Percentiles rank a stretch among this genome's conserved stretches.
phyloP scores from a whole-genome alignment of 2,329 filamentous ascomycete species.

The Mollisia scopiformis region DNA sequence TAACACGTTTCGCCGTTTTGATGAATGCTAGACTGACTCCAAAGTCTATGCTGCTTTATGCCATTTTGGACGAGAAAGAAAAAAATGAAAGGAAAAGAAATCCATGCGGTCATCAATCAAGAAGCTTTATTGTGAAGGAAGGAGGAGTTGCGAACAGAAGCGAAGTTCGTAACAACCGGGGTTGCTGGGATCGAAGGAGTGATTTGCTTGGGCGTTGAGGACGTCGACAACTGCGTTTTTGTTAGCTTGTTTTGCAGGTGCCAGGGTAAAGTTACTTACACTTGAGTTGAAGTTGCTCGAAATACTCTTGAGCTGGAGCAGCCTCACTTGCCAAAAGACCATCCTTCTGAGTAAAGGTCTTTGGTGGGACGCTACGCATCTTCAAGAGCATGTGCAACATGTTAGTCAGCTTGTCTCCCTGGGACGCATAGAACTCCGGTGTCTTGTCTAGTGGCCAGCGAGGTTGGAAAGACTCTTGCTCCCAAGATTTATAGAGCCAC shows the following conservation, averaged over 20 bases:
- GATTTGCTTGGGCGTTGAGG: constrained; percentile 34
- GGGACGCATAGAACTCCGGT: constrained; percentile 58
- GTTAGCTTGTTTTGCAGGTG: constrained; percentile 14
- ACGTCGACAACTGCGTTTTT: constrained; percentile 32
- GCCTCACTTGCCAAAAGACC: constrained; percentile 44
- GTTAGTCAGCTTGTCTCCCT: constrained; percentile 61
- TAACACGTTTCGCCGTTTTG: not conserved
- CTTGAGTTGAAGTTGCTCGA: constrained; percentile 57
- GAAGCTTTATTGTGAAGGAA: too few relatives aligned
- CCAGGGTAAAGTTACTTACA: constrained; percentile 48
- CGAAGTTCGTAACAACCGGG: constrained; percentile 54
- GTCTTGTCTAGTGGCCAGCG: constrained; percentile 65
- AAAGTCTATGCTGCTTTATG: not conserved
- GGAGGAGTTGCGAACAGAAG: constrained; percentile 42
- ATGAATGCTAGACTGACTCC: not conserved
- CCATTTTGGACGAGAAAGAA: too few relatives aligned
- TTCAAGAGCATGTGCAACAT: constrained; percentile 63
- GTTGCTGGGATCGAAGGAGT: constrained; percentile 36
- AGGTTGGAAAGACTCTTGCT: constrained; percentile 54
- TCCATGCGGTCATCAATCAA: too few relatives aligned
- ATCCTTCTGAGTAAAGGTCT: constrained; percentile 49
- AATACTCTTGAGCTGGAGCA: constrained; percentile 53
- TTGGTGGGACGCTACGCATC: constrained; percentile 63
- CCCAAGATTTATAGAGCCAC: constrained; percentile 71
- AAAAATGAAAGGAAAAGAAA: too few relatives aligned